Evolutionary conservation across 1,284 basidiomycete genomes (phyloP).

Genomic region (Kalmanozyma brasiliensis): DNA sequence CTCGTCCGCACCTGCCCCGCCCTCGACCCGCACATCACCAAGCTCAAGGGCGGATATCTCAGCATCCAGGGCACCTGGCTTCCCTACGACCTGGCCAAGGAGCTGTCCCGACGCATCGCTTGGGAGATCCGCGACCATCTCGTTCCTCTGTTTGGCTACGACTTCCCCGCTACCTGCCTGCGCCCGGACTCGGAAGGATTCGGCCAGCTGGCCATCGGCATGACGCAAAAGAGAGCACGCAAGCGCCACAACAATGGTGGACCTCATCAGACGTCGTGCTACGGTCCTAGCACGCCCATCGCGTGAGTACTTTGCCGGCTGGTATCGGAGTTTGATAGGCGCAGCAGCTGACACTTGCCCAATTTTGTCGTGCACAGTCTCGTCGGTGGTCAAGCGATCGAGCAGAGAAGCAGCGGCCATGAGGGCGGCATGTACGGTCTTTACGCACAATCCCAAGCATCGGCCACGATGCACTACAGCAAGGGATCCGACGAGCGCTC

Average conservation of each 20-base stretch:
- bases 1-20: constrained; percentile 37
- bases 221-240: constrained; percentile 39
- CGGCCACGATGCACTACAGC: no score
- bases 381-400: constrained; percentile 23
- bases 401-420: no score
- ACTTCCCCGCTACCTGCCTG: constrained; percentile 44
- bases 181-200: constrained; percentile 50
- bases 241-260: constrained; percentile 47
- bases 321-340: background rate
- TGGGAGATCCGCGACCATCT: constrained; percentile 49
- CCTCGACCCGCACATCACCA: constrained; percentile 44
- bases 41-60: constrained; percentile 53
- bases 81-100: constrained; percentile 44
- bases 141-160: constrained; percentile 50
- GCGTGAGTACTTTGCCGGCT: constrained; percentile 16
- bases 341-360: background rate
- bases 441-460: no score
- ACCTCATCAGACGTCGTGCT: constrained; percentile 46
- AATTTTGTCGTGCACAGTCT: constrained; percentile 2
- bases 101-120: constrained; percentile 50
- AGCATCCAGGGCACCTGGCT: constrained; percentile 59
- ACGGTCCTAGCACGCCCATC: constrained; percentile 40
- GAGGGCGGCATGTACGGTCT: no score
- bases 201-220: constrained; percentile 44
- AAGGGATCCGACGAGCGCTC: constrained; percentile 20